Base-by-base conservation (phyloP, 2,329 filamentous ascomycete genomes). In the Botryosphaeria agaves region DNA sequence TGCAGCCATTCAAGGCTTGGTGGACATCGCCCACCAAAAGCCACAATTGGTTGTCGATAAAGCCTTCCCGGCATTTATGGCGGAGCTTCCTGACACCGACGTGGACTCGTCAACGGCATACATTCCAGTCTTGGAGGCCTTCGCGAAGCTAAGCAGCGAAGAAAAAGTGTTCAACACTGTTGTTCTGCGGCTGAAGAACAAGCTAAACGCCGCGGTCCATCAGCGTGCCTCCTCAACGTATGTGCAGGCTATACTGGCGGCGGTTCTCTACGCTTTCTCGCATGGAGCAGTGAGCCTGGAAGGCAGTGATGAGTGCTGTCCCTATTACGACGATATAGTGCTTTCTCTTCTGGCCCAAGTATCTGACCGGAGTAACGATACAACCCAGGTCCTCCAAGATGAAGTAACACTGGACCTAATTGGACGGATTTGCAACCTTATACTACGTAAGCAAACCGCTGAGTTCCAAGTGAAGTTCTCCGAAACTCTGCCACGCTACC, bases 1-100 rank as follows among this genome's bases (percentile, higher is more conserved):
- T 34, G 61, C 67, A 36, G 68, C 72, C 5, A 66, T 76, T 35
- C 51, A 57, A 19, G 62, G 65, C 15, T 56, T 79, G 26, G 61
- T 69, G 3, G 64, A 72, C 19, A 62, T 77, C 25, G 73, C 73
- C 5, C 66, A 66, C 35, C 61, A 70, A 35, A 73, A 72, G 40
- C 69, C 72, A 12, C 61, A 64, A 28, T 51, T 73, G 7, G 68
- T 78, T 17, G 66, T 74, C 41, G 64, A 74, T 28, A 71, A 72
- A 33, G 70, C 72, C 0, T 70, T 78, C 41, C 73, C 73, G 16
- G 67, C 68, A 4, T 75, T 78, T 43, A 62, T 77, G 48, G 70
- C 72, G 3, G 64, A 67, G 23, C 50, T 79, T 3, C 74, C 73
- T 2, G 72, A 73, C 35, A 55, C 52, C 2, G 64, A 66, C 33